Evolutionary conservation across 768 basidiomycete genomes (phyloP).

Genomic region (Pleurotus tuber-regium): DNA sequence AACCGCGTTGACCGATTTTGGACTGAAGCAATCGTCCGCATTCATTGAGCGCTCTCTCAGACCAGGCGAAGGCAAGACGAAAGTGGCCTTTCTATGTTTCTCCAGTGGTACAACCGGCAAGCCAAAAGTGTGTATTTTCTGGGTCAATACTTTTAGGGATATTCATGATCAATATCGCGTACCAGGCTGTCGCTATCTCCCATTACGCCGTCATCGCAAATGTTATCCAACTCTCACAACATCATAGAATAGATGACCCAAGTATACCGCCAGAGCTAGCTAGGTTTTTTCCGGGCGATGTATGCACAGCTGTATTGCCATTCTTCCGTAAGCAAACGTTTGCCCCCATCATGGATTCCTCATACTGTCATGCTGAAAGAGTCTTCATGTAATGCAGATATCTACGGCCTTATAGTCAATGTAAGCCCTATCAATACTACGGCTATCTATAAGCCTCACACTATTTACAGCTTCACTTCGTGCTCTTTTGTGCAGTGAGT

Average conservation of each 20-base stretch:
- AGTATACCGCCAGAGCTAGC: slow-evolving; percentile 26
- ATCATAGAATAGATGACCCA: slow-evolving; percentile 25
- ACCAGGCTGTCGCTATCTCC: slow-evolving; percentile 46
- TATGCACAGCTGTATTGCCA: slow-evolving; percentile 33
- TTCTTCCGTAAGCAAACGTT: slow-evolving; percentile 34
- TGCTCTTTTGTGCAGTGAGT: slow-evolving; percentile 34
- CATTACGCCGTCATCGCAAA: slow-evolving; percentile 47
- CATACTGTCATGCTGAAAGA: not conserved
- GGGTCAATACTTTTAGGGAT: not conserved
- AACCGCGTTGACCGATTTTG: slow-evolving; percentile 29
- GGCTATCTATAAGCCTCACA: not conserved
- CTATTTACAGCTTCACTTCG: slow-evolving; percentile 29
- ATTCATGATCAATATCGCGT: not conserved
- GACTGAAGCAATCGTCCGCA: slow-evolving; percentile 18
- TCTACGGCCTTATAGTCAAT: slow-evolving; percentile 34
- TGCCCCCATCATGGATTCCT: slow-evolving; percentile 11
- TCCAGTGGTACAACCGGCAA: slow-evolving; percentile 54
- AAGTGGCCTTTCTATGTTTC: slow-evolving; percentile 47
- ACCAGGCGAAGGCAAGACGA: slow-evolving; percentile 45
- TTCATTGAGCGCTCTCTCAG: slow-evolving; percentile 36
- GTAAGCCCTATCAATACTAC: slow-evolving; percentile 20
- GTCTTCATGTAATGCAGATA: slow-evolving; percentile 29
- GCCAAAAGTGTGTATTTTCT: slow-evolving; percentile 31
- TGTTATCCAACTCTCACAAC: slow-evolving; percentile 36
- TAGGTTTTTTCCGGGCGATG: slow-evolving; percentile 40